Conservation (phyloP, 1,284 basidiomycete species). For the Apiotrichum porosum region DNA sequence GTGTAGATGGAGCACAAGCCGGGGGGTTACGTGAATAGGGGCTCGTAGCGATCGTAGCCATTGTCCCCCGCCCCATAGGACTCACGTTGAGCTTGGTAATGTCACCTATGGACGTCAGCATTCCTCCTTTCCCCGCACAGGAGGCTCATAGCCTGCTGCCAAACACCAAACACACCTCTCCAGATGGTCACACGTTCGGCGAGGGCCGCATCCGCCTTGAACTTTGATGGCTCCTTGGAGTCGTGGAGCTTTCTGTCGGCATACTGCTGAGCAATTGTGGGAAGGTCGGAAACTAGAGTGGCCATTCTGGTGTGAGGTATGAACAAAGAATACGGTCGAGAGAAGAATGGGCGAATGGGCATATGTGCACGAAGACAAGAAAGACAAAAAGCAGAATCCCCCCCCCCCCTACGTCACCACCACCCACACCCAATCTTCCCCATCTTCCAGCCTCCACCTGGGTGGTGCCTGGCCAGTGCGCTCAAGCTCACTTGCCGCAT, state of each 20-base stretch:
- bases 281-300: conserved; percentile 22
- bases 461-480: no score
- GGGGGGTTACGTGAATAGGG: no score
- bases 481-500: no score
- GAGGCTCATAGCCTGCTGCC: neutral
- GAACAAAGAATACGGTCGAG: no score
- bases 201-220: conserved; percentile 15
- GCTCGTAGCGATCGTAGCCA: no score
- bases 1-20: no score
- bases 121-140: no score
- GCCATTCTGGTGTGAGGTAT: no score
- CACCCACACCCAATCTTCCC: neutral
- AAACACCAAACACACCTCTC: conserved; percentile 23
- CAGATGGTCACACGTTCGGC: conserved; percentile 36
- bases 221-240: neutral
- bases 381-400: no score
- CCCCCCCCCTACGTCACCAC: neutral
- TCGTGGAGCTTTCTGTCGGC: neutral
- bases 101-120: conserved; percentile 29
- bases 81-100: conserved; percentile 43
- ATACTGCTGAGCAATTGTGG: conserved; percentile 25
- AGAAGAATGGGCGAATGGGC: neutral
- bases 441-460: neutral
- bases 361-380: no score
- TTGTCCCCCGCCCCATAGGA: no score